Base-by-base conservation (phyloP, 495 filamentous ascomycete genomes). In the Neurospora discreta region DNA sequence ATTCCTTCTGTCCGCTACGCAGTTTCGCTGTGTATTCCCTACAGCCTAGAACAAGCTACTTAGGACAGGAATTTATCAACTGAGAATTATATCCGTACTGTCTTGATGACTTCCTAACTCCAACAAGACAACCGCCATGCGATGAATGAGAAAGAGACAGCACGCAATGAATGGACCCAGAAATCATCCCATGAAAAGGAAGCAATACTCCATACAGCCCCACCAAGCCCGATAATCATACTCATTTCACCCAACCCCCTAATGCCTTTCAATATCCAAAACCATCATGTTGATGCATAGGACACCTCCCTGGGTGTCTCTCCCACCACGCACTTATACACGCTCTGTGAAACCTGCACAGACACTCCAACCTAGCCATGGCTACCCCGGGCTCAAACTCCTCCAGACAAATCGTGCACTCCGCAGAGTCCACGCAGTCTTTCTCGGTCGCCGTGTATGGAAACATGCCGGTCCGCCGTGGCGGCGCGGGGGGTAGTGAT, bases 401-500 rank as follows among this genome's bases (percentile, higher is more conserved):
- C 79, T 97, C 96, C 74, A 99, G 91, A 75, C 95, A 99, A 71
- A 99, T 98, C 3, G 93, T 91, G 78, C 95, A 99, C 80, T 99
- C 95, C 9, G 86, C 89, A 70, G 90, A 88, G 30, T 89, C 90
- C 9, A 94, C 83, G 76, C 93, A 95, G 79, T 99, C 95, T 81
- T 98, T 97, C 78, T 97, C 95, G 2, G 90, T 95, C 1, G 95
- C 95, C 20, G 82, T 83, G 77, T 95, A 98, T 60, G 82, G 84
- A 68, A 86, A 86, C 80, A 86, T 85, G 39, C 84, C 81, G 18
- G 84, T 86, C 70, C 81, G 78, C 15, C 85, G 78, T 36, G 79
- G 74, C 20, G 75, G 75, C 46, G 74, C 69, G 20, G 77, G 76
- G 9, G 80, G 77, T 52, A 80, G 75, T 36, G 74, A 72, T 18